These are phyloP conservation scores for Saprolegnia diclina DNA, from an alignment of 352 stramenopile genomes.

Conservation along the genomic window DNA sequence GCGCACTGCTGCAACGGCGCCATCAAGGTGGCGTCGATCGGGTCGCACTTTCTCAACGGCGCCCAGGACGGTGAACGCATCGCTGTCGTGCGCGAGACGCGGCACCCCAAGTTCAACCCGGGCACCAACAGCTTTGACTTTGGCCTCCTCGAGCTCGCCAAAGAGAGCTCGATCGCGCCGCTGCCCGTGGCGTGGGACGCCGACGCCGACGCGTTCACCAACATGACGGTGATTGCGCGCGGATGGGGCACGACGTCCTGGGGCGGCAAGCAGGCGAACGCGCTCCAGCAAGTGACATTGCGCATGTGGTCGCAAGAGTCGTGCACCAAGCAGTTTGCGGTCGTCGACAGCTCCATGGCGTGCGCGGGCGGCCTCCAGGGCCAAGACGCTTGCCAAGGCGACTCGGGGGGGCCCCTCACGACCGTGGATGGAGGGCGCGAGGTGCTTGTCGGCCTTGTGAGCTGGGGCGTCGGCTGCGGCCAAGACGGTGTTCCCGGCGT, in stretches of 20 bases:
- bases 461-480: constrained; percentile 56
- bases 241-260: constrained; percentile 36
- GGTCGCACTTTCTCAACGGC: constrained; percentile 46
- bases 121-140: constrained; percentile 40
- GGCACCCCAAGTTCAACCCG: constrained; percentile 31
- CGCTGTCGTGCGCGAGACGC: constrained; percentile 31
- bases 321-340: constrained; percentile 38
- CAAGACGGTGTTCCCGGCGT: constrained; percentile 38
- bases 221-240: constrained; percentile 31
- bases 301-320: constrained; percentile 37
- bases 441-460: constrained; percentile 51
- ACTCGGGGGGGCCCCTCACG: constrained; percentile 46
- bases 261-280: constrained; percentile 29
- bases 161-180: constrained; percentile 30
- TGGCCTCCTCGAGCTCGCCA: constrained; percentile 37
- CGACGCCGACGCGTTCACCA: constrained; percentile 32
- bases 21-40: constrained; percentile 48
- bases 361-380: constrained; percentile 43
- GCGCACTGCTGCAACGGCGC: constrained; percentile 33
- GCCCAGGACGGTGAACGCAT: constrained; percentile 35
- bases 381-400: constrained; percentile 54
- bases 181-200: constrained; percentile 38
- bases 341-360: constrained; percentile 58
- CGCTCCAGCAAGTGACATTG: constrained; percentile 39
- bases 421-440: constrained; percentile 31